Evolutionary conservation across 192 early-diverging fungal genomes (phyloP).

Genomic region (Martensiomyces pterosporus): DNA sequence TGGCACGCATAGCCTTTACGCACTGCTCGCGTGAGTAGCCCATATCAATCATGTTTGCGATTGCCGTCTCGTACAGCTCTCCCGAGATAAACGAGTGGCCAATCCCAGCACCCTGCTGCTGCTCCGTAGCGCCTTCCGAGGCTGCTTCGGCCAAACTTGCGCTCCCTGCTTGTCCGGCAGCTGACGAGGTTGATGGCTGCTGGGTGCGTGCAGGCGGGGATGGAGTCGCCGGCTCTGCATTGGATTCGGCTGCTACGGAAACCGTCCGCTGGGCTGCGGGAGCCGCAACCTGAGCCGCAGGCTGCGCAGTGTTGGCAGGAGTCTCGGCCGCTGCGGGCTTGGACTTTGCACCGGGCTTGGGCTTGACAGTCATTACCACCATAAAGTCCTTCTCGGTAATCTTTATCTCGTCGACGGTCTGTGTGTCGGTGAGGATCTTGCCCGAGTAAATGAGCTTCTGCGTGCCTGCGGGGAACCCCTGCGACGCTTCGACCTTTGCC

Average conservation of each 20-base stretch:
- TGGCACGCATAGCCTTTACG: slow-evolving; percentile 87
- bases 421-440: slow-evolving; percentile 81
- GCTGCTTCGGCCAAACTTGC: not conserved
- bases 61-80: slow-evolving; percentile 70
- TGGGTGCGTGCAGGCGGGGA: slow-evolving; percentile 51
- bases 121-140: too few species aligned
- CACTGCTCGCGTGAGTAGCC: slow-evolving; percentile 87
- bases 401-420: slow-evolving; percentile 67
- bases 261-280: slow-evolving; percentile 38
- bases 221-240: slow-evolving; percentile 42
- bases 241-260: slow-evolving; percentile 19
- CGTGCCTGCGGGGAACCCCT: slow-evolving; percentile 63
- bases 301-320: slow-evolving; percentile 30
- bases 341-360: slow-evolving; percentile 33
- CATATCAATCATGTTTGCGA: slow-evolving; percentile 91
- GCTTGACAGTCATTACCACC: slow-evolving; percentile 93
- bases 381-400: slow-evolving; percentile 91
- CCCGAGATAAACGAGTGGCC: slow-evolving; percentile 54
- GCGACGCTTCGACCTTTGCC: slow-evolving; percentile 63
- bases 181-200: not conserved
- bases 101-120: slow-evolving; percentile 47
- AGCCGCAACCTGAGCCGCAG: slow-evolving; percentile 34
- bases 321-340: slow-evolving; percentile 45
- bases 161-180: not conserved
- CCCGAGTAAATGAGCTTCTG: slow-evolving; percentile 92